Evolutionary conservation across 495 filamentous ascomycete species (phyloP).

Genomic region (Tuber aestivum): DNA sequence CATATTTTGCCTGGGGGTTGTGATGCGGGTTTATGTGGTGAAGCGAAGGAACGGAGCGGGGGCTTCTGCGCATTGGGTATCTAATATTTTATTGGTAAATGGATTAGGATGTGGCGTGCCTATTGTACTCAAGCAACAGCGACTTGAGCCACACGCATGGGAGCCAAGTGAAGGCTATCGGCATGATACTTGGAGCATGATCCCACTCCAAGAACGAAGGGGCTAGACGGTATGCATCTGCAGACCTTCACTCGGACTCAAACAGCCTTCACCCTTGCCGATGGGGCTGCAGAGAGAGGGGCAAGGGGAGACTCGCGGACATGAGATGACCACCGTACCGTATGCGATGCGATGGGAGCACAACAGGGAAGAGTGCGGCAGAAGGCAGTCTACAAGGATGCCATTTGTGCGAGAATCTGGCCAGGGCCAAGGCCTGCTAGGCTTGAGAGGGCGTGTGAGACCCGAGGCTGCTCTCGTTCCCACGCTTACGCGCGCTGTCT

Average conservation of each 20-base stretch:
- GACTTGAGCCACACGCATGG: too few species aligned
- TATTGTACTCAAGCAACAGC: too few species aligned
- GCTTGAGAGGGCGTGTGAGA: not conserved
- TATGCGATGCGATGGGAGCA: not conserved
- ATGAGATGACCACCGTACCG: too few species aligned
- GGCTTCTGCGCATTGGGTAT: too few species aligned
- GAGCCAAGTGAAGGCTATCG: too few species aligned
- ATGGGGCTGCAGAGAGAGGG: too few species aligned
- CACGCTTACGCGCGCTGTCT: not conserved
- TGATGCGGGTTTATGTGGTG: not conserved
- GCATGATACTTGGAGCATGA: too few species aligned
- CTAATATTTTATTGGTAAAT: too few species aligned
- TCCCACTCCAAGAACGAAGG: too few species aligned
- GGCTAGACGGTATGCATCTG: not conserved
- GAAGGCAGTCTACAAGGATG: not conserved
- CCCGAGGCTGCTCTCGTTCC: not conserved
- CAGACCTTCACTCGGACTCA: not conserved
- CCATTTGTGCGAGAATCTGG: not conserved
- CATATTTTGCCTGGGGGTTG: too few species aligned
- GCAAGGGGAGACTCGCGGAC: not conserved
- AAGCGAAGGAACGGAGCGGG: too few species aligned
- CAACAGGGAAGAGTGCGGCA: not conserved
- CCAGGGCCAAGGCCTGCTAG: not conserved
- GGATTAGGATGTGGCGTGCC: too few species aligned
- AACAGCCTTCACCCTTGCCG: not conserved